These are phyloP conservation scores for Galeopsis tetrahit DNA, from an alignment of 257 asterid genomes.

Conservation along the genomic window DNA sequence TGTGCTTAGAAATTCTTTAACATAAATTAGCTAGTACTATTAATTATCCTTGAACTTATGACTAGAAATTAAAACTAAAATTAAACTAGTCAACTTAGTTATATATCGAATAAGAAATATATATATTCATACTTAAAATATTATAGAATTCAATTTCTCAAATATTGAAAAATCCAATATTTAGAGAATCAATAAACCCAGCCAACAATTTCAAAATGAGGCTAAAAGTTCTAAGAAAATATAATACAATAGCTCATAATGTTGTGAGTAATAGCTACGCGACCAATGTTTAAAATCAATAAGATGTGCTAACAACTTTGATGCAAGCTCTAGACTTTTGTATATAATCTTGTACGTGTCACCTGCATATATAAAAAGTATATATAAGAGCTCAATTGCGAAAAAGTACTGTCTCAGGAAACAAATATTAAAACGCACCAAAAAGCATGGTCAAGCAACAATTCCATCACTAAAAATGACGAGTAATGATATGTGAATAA, in stretches of 20 bases:
- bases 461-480: too few relatives aligned
- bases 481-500: too few relatives aligned
- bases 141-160: neutral
- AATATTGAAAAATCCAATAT: neutral
- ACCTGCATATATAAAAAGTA: neutral
- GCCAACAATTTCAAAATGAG: neutral
- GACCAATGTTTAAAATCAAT: too few relatives aligned
- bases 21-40: too few relatives aligned
- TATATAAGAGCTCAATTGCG: neutral
- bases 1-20: too few relatives aligned
- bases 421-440: too few relatives aligned
- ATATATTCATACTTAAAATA: too few relatives aligned
- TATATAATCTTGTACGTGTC: neutral
- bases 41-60: neutral
- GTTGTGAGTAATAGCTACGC: too few relatives aligned
- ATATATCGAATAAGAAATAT: neutral
- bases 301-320: too few relatives aligned
- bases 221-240: too few relatives aligned
- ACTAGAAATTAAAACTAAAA: too few relatives aligned
- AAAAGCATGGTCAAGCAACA: neutral
- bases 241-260: too few relatives aligned
- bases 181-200: neutral
- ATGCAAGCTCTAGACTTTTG: neutral
- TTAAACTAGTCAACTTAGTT: neutral
- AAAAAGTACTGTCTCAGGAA: neutral